phyloP scores from a whole-genome alignment of 306 rosid species.

The Castanea mollissima region DNA sequence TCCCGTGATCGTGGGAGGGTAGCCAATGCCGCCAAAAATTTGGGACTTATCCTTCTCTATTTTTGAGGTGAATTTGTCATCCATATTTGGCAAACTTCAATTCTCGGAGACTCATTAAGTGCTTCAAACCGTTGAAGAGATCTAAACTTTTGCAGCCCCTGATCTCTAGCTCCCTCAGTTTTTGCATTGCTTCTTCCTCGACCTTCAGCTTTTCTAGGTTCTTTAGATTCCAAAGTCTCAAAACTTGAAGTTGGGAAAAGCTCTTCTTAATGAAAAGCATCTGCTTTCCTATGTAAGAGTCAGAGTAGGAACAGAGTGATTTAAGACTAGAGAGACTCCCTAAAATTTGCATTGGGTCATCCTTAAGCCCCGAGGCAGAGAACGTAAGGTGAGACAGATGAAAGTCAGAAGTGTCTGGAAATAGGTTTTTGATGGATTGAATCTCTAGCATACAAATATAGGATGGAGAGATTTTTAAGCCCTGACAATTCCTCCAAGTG shows the following conservation, averaged over 20 bases:
- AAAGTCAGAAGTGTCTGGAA: neutral
- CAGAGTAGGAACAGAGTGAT: neutral
- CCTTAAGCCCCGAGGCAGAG: slow-evolving; percentile 8
- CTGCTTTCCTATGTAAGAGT: slow-evolving; percentile 19
- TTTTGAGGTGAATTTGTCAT: neutral
- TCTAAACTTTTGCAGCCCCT: slow-evolving; percentile 2
- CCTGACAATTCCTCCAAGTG: neutral
- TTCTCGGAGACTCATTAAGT: neutral
- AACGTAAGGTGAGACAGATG: slow-evolving; percentile 12
- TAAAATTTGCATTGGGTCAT: too few species aligned
- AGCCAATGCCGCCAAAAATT: too few species aligned
- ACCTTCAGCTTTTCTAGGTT: neutral
- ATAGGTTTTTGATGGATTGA: neutral
- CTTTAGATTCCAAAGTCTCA: slow-evolving; percentile 32
- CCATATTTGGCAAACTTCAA: too few species aligned
- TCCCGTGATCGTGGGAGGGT: too few species aligned
- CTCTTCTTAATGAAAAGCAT: neutral
- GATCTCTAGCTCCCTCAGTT: slow-evolving; percentile 28
- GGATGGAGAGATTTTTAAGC: slow-evolving; percentile 25
- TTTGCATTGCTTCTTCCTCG: too few species aligned
- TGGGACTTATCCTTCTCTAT: neutral
- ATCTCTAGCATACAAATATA: slow-evolving; percentile 12
- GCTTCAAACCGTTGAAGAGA: slow-evolving; percentile 6
- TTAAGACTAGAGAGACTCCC: neutral
- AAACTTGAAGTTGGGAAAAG: slow-evolving; percentile 31